Evolutionary conservation across 1,139 yeast genomes (phyloP).

Genomic region (Ogataea hybrid): DNA sequence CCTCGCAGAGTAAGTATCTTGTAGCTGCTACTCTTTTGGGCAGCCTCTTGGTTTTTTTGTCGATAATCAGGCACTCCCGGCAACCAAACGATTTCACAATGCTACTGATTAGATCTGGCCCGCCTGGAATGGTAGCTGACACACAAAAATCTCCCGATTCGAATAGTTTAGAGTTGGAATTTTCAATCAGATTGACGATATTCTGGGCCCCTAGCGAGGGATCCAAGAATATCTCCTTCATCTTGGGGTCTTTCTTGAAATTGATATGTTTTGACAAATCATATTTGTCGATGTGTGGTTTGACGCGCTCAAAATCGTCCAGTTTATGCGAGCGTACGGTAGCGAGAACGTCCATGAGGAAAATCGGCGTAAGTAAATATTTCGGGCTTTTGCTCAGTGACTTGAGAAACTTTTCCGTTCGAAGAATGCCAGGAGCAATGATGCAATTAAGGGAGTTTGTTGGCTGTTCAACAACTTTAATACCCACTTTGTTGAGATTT

Average conservation of each 20-base stretch:
- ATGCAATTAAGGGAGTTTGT: slow-evolving; percentile 34
- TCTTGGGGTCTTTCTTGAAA: slow-evolving; percentile 25
- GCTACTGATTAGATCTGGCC: slow-evolving; percentile 55
- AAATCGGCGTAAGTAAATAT: slow-evolving; percentile 48
- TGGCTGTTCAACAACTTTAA: slow-evolving; percentile 44
- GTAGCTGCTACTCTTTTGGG: slow-evolving; percentile 11
- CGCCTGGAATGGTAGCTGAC: slow-evolving; percentile 66
- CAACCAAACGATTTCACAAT: slow-evolving; percentile 68
- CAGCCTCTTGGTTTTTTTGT: slow-evolving; percentile 23
- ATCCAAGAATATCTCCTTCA: slow-evolving; percentile 28
- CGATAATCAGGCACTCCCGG: slow-evolving; percentile 34
- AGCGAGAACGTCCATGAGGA: slow-evolving; percentile 42
- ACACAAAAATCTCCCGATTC: slow-evolving; percentile 50
- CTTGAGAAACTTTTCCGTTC: slow-evolving; percentile 82
- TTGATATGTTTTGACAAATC: slow-evolving; percentile 33
- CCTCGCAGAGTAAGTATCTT: slow-evolving; percentile 24
- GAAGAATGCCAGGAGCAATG: slow-evolving; percentile 72
- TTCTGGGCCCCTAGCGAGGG: slow-evolving; percentile 32
- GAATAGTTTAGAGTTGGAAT: slow-evolving; percentile 40
- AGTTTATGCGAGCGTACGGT: slow-evolving; percentile 33
- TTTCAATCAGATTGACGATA: slow-evolving; percentile 28
- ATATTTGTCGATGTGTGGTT: slow-evolving; percentile 31
- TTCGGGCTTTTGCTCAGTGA: slow-evolving; percentile 40
- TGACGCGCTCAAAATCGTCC: slow-evolving; percentile 24
- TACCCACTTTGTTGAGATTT: slow-evolving; percentile 38